Evolutionary conservation across 2,329 filamentous ascomycete genomes (phyloP).

Genomic region (Exophiala bonariae): DNA sequence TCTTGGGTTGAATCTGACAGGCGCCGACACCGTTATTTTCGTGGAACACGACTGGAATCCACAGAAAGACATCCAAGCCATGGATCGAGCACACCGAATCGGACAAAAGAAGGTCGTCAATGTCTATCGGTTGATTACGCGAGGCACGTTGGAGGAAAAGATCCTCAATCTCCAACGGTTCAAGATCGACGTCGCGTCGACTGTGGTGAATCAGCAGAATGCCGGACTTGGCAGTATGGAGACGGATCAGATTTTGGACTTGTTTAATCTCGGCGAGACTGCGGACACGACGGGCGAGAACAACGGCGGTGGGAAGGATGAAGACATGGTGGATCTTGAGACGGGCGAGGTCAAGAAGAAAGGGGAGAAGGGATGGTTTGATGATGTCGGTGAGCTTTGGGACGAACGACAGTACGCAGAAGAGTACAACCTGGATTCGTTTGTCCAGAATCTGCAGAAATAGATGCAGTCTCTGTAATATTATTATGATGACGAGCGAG

Average conservation of each 20-base stretch:
- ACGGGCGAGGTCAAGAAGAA: constrained; percentile 83
- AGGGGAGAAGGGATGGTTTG: constrained; percentile 94
- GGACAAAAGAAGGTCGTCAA: constrained; percentile 99
- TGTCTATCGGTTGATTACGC: constrained; percentile 93
- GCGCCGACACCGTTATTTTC: constrained; percentile 97
- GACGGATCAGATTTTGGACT: constrained; percentile 94
- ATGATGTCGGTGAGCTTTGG: constrained; percentile 94
- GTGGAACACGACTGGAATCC: constrained; percentile 99
- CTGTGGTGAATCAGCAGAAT: constrained; percentile 98
- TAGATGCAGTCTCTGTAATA: constrained; percentile 23
- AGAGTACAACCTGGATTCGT: constrained; percentile 93
- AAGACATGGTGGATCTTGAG: constrained; percentile 90
- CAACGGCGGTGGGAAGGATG: constrained; percentile 57
- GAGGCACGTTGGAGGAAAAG: constrained; percentile 96
- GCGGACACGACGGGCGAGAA: constrained; percentile 58
- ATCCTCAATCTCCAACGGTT: constrained; percentile 97
- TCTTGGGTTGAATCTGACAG: constrained; percentile 89
- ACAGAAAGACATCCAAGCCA: constrained; percentile 96
- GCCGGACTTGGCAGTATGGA: constrained; percentile 94
- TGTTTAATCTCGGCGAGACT: constrained; percentile 86
- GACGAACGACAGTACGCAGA: constrained; percentile 98
- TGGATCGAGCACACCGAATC: constrained; percentile 97
- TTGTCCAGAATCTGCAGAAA: constrained; percentile 86
- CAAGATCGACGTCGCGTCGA: constrained; percentile 98
- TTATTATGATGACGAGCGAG: background rate